Percentiles rank a stretch among this genome's conserved stretches.
These are phyloP conservation scores for Malus hybrid DNA, from an alignment of 331 rosid species.

Conservation along the genomic window DNA sequence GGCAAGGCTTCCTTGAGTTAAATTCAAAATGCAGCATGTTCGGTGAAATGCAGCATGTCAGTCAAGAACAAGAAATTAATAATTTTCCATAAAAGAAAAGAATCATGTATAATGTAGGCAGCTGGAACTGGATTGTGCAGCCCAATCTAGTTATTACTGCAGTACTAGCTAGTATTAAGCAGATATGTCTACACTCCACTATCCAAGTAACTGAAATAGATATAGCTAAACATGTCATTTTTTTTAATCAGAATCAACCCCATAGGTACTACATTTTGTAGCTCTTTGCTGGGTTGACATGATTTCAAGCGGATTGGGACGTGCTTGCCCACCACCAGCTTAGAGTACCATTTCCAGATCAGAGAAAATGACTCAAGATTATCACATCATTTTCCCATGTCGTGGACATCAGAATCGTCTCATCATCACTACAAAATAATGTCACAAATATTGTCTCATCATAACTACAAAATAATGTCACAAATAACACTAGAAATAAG, in stretches of 20 bases:
- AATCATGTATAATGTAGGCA: not conserved
- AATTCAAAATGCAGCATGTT: not conserved
- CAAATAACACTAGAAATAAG: not conserved
- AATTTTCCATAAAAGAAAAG: not conserved
- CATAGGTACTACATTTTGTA: not conserved
- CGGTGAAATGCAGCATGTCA: not conserved
- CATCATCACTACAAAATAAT: not conserved
- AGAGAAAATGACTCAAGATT: not conserved
- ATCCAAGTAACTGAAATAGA: not conserved
- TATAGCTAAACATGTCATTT: not conserved
- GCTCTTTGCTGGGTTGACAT: not conserved
- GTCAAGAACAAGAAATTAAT: not conserved
- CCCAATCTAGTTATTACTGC: not conserved
- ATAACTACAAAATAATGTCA: not conserved
- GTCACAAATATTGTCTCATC: not conserved
- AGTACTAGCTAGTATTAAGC: not conserved
- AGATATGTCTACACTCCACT: not conserved
- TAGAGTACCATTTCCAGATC: not conserved
- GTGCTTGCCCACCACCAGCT: not conserved
- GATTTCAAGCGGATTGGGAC: not conserved
- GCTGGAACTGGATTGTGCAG: not conserved
- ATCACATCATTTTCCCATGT: not conserved
- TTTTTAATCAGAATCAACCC: not conserved
- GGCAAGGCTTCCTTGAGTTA: not conserved
- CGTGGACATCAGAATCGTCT: not conserved